Evolutionary conservation across 495 filamentous ascomycete genomes (phyloP).

Genomic region (Aspergillus haitiensis): DNA sequence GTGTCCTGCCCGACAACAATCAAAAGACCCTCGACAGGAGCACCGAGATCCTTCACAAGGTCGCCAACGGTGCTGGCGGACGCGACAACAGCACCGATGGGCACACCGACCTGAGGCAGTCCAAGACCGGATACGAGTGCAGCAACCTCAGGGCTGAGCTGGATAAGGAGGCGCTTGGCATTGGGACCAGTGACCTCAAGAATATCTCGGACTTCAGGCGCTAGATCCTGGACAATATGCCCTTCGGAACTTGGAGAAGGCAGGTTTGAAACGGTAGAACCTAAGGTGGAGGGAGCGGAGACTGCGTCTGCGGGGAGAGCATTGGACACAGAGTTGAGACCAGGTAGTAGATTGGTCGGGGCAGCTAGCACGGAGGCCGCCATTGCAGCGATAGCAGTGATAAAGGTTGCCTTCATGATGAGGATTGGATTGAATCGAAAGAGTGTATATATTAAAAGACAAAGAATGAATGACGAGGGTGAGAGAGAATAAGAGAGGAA

Average conservation of each 20-base stretch:
- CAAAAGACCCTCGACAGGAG: conserved; percentile 34
- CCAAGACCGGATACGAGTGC: conserved; percentile 35
- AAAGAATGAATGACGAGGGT: conserved; percentile 39
- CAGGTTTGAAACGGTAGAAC: conserved; percentile 10
- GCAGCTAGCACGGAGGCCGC: conserved; percentile 37
- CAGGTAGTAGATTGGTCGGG: conserved; percentile 31
- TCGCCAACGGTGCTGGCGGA: conserved; percentile 38
- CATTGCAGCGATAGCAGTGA: conserved; percentile 36
- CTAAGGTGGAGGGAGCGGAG: conserved; percentile 12
- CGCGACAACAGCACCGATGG: conserved; percentile 33
- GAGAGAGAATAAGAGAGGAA: conserved; percentile 25
- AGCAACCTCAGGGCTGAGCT: conserved; percentile 35
- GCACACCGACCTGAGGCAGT: conserved; percentile 29
- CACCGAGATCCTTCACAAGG: conserved; percentile 38
- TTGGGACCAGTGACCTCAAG: conserved; percentile 38
- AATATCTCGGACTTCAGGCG: conserved; percentile 31
- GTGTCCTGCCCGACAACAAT: conserved; percentile 36
- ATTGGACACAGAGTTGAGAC: conserved; percentile 27
- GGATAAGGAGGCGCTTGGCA: conserved; percentile 35
- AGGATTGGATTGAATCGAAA: conserved; percentile 19
- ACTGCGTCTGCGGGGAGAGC: conserved; percentile 15
- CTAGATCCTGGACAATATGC: conserved; percentile 36
- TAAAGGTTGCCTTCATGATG: conserved; percentile 43
- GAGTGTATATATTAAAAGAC: conserved; percentile 4
- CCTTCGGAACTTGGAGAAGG: conserved; percentile 26